Evolutionary conservation across 2,329 filamentous ascomycete genomes (phyloP).

Genomic region (Fusarium proliferatum): DNA sequence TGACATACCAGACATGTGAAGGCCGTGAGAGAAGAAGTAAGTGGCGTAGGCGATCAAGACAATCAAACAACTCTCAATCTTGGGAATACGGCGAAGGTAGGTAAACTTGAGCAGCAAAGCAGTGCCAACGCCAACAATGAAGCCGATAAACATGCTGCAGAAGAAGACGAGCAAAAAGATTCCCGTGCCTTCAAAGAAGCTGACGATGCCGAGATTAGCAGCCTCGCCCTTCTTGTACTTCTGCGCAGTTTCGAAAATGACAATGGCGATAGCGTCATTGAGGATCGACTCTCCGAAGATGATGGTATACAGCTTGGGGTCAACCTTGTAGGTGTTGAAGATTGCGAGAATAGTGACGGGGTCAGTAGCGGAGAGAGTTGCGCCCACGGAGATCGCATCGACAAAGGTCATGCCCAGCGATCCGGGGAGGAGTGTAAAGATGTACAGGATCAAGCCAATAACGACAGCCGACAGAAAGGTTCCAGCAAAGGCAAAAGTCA

Average conservation of each 20-base stretch:
- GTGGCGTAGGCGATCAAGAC: constrained; percentile 95
- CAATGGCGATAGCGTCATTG: constrained; percentile 98
- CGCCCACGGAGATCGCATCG: constrained; percentile 95
- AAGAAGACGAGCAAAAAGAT: constrained; percentile 98
- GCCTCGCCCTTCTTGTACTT: constrained; percentile 83
- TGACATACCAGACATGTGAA: constrained; percentile 89
- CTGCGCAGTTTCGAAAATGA: constrained; percentile 97
- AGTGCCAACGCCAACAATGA: constrained; percentile 86
- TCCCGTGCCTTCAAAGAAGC: constrained; percentile 89
- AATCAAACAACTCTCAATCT: constrained; percentile 96
- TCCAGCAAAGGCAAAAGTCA: constrained; percentile 97
- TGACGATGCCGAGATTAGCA: constrained; percentile 79
- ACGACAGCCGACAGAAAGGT: constrained; percentile 98
- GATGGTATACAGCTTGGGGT: constrained; percentile 97
- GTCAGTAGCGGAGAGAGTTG: constrained; percentile 95
- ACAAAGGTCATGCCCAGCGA: constrained; percentile 89
- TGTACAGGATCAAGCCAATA: constrained; percentile 85
- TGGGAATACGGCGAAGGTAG: constrained; percentile 89
- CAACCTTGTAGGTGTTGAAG: constrained; percentile 99
- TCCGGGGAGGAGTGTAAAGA: constrained; percentile 89
- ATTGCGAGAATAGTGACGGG: constrained; percentile 98
- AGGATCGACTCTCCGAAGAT: constrained; percentile 99
- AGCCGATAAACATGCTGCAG: constrained; percentile 88
- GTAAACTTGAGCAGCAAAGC: constrained; percentile 95
- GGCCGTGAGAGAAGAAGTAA: constrained; percentile 97